phyloP scores from a whole-genome alignment of 1,139 yeast genomes.

The Nadsonia commutata region DNA sequence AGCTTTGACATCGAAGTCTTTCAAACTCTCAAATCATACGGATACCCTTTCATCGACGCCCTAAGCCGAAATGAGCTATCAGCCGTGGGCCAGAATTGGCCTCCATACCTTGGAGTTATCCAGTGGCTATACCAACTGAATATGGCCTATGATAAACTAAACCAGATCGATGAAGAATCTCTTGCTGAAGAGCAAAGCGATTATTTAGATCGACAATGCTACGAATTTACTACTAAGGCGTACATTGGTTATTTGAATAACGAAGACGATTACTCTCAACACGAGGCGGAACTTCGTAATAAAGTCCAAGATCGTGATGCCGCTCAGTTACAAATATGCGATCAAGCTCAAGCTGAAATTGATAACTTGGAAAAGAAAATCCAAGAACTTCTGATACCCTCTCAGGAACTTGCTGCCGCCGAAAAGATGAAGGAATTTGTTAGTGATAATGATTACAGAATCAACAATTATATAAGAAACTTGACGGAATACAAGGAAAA shows the following conservation, averaged over 20 bases:
- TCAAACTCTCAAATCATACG: conserved; percentile 44
- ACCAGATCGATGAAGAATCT: background rate
- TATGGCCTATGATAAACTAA: background rate
- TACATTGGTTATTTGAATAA: background rate
- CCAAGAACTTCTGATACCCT: background rate
- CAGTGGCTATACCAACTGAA: background rate
- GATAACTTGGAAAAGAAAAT: background rate
- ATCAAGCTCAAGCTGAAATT: background rate
- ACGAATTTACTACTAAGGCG: background rate
- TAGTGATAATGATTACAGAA: background rate
- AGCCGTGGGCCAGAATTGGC: background rate
- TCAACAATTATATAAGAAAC: background rate
- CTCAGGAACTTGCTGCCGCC: background rate
- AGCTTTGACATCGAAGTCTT: conserved; percentile 68
- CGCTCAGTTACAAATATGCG: background rate
- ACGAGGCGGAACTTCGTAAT: background rate
- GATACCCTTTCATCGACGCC: conserved; percentile 65
- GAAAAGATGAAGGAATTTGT: background rate
- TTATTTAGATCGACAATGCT: background rate
- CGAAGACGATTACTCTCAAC: background rate
- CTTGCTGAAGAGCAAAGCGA: background rate
- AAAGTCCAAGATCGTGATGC: background rate
- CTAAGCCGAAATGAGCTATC: background rate
- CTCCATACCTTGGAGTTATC: background rate
- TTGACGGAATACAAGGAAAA: background rate